Evolutionary conservation across 345 rosid species (phyloP), one percentile per base, ranked within the genome.

Genomic region (Eucalyptus virginea): DNA sequence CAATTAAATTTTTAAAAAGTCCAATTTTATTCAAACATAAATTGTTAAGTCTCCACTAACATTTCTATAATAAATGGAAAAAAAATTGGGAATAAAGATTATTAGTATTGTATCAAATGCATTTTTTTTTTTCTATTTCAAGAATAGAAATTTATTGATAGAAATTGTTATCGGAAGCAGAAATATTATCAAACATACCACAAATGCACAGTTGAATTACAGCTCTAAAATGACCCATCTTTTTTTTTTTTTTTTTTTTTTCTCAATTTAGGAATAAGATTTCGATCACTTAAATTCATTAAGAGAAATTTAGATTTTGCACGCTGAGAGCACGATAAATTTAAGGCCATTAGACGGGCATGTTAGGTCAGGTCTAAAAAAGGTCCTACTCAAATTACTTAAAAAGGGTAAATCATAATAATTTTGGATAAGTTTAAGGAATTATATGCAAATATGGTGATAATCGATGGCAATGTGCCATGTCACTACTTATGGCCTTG

Each of bases 161-260:
- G 1, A 50, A 50, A 51, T 51, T 51, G 4, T 51, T 7, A 0
- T 0, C 1, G 2, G 0, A 51, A 51, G 3, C 7, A 58, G 5
- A 58, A 58, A 58, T 58, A 51, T 51, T 51, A 18, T 0, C 1
- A 51, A 18, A 18, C 0, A 0, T 23, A 18, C 56, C 56, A 9
- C 1, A 58, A 1, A 58, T 58, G 65, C 6, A 26, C 0, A 26
- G 0, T 24, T 0, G 7, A 26, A 58, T 58, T 58, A 24, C 4
- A 56, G 0, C 65, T 58, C 14, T 23, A 1, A 10, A 58, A 58
- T 58, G 30, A 58, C 0, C 1, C 3, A 24, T 58, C 23, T 58
- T 52, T 52, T 4, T 24, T 2, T 56, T 56, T 7, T n/a, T n/a
- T n/a, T n/a, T n/a, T n/a, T 56, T 56, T 56, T 5, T 23, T 2